Conservation (phyloP, 192 early-diverging fungal species). For the Coemansia sp. region DNA sequence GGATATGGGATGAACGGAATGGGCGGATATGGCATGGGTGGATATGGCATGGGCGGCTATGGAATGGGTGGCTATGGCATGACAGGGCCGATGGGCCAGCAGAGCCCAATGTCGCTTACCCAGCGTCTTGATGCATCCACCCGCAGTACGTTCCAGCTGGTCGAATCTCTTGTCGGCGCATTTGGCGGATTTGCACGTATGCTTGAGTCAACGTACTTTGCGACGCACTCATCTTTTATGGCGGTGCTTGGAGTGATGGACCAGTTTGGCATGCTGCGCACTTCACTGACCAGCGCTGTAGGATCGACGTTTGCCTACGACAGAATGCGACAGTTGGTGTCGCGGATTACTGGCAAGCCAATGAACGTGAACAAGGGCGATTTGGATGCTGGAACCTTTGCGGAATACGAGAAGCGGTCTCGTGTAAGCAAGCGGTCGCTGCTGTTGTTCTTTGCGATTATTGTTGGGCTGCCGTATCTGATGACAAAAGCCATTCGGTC, state of each 20-base stretch:
- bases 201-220: slow-evolving; percentile 97
- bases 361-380: slow-evolving; percentile 70
- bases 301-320: slow-evolving; percentile 77
- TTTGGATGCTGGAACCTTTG: slow-evolving; percentile 72
- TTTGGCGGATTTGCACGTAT: slow-evolving; percentile 98
- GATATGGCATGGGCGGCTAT: slow-evolving; percentile 56
- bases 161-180: slow-evolving; percentile 90
- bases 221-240: slow-evolving; percentile 91
- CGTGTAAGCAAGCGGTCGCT: slow-evolving; percentile 69
- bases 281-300: slow-evolving; percentile 81
- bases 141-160: slow-evolving; percentile 86
- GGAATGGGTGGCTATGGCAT: slow-evolving; percentile 59
- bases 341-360: slow-evolving; percentile 65
- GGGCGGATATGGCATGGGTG: slow-evolving; percentile 57
- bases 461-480: slow-evolving; percentile 88
- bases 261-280: slow-evolving; percentile 89
- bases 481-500: slow-evolving; percentile 86
- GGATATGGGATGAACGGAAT: slow-evolving; percentile 52
- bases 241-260: slow-evolving; percentile 98
- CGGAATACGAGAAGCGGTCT: slow-evolving; percentile 69
- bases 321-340: slow-evolving; percentile 65
- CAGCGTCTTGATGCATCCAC: slow-evolving; percentile 88
- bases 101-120: slow-evolving; percentile 60
- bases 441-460: slow-evolving; percentile 79
- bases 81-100: slow-evolving; percentile 64